Base-by-base conservation (phyloP, 1,284 basidiomycete species). In the Sporisorium exsertum region DNA sequence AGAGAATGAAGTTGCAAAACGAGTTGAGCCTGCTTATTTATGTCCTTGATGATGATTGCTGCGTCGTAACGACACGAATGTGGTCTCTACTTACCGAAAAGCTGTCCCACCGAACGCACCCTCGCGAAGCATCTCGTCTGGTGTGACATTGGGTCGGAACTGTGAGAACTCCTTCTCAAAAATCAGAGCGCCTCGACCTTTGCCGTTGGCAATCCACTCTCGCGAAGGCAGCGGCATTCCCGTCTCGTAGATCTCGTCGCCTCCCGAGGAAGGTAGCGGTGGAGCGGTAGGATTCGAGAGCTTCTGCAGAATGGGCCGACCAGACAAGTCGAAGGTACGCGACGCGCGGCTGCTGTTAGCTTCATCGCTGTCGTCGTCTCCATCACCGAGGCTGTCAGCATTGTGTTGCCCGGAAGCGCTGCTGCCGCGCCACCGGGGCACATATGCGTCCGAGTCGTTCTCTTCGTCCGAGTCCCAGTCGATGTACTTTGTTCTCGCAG, bases 61-160 rank as follows among this genome's bases (percentile, higher is more conserved):
- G 35, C n/a, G 50, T 18, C 20, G 37, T 50, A 9, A 32, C 10
- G 29, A 5, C 29, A 5, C 5, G 5, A 3, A 12, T 35, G 35
- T 47, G 22, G 2, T 22, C n/a, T 43, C 46, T 42, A 62, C 69
- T 65, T 43, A 86, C 85, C 81, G 79, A 68, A 87, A 88, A 58
- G 86, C 86, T 1, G 80, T 86, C 2, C 87, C 87, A 2, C 87
- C 87, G 60, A 88, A 88, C 8, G 87, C 86, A 4, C 87, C 87
- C 0, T 85, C 86, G 12, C 72, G 63, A 29, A 88, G 85, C 80
- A 88, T 86, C 75, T 88, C 87, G 50, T 86, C 84, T 0, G 87
- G 87, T 1, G 87, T 87, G 22, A 88, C 58, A 70, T 88, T 88
- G 10, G 87, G 87, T 35, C 80, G 85, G 70, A 88, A 88, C 32